Base-by-base conservation (phyloP, 75 land plant genomes). In the Adiantum capillusveneris region DNA sequence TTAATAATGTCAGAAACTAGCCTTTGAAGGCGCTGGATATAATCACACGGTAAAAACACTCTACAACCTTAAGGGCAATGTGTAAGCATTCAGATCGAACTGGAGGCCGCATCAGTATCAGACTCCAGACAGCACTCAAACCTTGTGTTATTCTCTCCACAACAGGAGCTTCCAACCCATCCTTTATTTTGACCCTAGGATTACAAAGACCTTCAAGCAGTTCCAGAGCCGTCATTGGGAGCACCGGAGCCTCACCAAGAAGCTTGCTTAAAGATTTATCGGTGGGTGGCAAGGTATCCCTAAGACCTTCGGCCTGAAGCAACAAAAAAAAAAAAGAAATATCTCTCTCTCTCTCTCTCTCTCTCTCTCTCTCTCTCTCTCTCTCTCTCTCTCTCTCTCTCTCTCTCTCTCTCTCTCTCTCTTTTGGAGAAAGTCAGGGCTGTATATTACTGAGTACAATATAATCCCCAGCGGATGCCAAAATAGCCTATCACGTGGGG, bases 81-180 rank as follows among this genome's bases (percentile, higher is more conserved):
- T 84, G 70, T 56, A 94, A 64, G 66, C 96, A 90, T 9, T 85
- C 76, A 43, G 74, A 70, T 27, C 98, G 71, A 65, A 64, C 44
- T 16, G 60, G 64, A 49, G 96, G 92, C 0, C 97, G 83, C 7
- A 72, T 78, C 82, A 94, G 77, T 64, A 94, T 90, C 51, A 94
- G 75, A 69, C 82, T 86, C 98, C 98, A 94, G 0, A 86, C 75
- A 66, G 86, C 84, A 64, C 83, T 84, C 56, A 94, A 83, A 53
- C 96, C 98, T 53, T 90, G 97, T 52, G 92, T 90, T 12, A 94
- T 77, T 42, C 96, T 87, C 43, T 94, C 98, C 62, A 80, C 82
- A 24, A 30, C 60, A 53, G 59, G 67, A 13, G 46, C 51, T 51
- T 77, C 76, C 57, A 58, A 69, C 11, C 68, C 71, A 53, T 51